These are phyloP conservation scores for Rhynchospora breviuscula DNA, from an alignment of 176 grass and related monocot species.

Conservation along the genomic window DNA sequence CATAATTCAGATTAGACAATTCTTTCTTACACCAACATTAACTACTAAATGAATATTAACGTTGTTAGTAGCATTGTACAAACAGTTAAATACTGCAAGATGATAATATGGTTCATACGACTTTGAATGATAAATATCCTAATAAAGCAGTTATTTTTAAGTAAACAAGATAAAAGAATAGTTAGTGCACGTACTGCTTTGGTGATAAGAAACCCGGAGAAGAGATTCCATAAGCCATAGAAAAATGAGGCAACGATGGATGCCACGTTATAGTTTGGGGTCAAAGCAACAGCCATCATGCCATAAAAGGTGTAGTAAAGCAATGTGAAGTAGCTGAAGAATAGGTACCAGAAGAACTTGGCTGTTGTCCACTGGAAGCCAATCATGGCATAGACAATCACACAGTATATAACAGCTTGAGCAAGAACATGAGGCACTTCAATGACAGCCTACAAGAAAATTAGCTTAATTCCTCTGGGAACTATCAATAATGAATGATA, in stretches of 20 bases:
- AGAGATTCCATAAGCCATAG: conserved; percentile 40
- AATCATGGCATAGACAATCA: conserved; percentile 41
- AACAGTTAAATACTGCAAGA: background rate
- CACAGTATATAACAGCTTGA: conserved; percentile 22
- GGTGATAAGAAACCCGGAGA: conserved; percentile 34
- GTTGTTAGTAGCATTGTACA: background rate
- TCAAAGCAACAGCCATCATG: conserved; percentile 38
- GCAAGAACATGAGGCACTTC: conserved; percentile 30
- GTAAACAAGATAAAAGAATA: background rate
- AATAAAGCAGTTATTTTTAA: background rate
- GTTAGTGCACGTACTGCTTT: conserved; percentile 17
- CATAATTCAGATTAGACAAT: background rate
- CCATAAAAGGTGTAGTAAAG: conserved; percentile 50
- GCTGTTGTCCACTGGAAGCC: conserved; percentile 32
- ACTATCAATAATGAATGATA: background rate
- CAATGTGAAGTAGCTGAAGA: conserved; percentile 42
- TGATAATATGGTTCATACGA: background rate
- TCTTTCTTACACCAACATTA: background rate
- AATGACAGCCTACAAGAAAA: conserved; percentile 30
- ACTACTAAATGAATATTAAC: background rate
- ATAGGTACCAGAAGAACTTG: conserved; percentile 46
- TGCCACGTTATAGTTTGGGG: conserved; percentile 31
- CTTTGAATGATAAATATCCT: background rate
- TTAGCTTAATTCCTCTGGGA: background rate
- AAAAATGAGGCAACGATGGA: conserved; percentile 19